Base-by-base conservation (phyloP, 2,329 filamentous ascomycete genomes). In the Venturia carpophila region DNA sequence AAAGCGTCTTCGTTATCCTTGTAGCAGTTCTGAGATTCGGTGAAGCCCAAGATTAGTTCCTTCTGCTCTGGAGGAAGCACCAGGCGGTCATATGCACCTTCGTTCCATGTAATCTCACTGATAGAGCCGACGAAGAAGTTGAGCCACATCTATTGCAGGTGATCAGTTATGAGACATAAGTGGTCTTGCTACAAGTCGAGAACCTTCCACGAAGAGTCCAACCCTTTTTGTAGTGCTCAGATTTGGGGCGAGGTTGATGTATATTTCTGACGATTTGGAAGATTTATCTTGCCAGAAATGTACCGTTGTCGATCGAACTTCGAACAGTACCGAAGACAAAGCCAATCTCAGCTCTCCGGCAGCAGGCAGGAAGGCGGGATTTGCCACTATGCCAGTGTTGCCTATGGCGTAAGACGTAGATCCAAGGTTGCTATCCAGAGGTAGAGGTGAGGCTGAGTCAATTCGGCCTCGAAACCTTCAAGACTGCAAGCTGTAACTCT, bases 1-100 rank as follows among this genome's bases (percentile, higher is more conserved):
- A 82, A 81, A 11, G 68, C 63, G 30, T 64, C 64, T 34, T 64
- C 58, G 24, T 21, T 27, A 64, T 70, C 69, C 65, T 70, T 69
- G 52, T 58, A 58, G 52, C 52, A 37, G 11, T 68, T 67, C 60
- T 74, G 72, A 4, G 70, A 71, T 55, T 73, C 68, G 0, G 71
- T 71, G 66, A 74, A 74, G 34, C 70, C 71, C 10, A 74, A 69
- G 47, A 74, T 73, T 5, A 73, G 69, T 49, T 74, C 72, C 43
- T 74, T 74, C 61, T 74, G 71, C 60, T 72, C 69, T 21, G 70
- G 67, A 1, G 71, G 72, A 17, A 71, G 66, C 24, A 74, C 72
- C 37, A 73, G 66, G 5, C 69, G 67, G 45, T 71, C 70, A 56
- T 73, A 74, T 19, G 72, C 72, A 41, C 69, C 67, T 45, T 67